Evolutionary conservation across 495 filamentous ascomycete genomes (phyloP).

Genomic region (Poronia punctata): DNA sequence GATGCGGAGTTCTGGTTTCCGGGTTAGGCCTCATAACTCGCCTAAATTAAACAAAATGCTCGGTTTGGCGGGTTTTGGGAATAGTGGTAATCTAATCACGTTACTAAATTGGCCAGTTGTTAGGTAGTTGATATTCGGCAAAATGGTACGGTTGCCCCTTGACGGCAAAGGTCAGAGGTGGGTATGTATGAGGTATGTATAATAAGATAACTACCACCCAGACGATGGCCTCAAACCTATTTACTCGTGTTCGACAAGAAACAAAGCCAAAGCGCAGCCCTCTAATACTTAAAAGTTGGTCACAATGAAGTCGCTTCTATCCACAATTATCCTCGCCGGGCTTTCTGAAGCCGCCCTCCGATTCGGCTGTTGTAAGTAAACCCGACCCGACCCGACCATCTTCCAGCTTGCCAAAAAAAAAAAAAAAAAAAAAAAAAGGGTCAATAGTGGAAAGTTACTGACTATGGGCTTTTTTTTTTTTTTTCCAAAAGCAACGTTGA

Average conservation of each 20-base stretch:
- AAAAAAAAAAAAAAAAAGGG: background rate
- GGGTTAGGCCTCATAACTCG: slow-evolving; percentile 11
- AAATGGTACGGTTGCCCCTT: slow-evolving; percentile 2
- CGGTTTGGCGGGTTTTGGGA: slow-evolving; percentile 1
- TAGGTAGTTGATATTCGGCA: slow-evolving; percentile 14
- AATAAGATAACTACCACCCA: slow-evolving; percentile 8
- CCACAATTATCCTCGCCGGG: slow-evolving; percentile 29
- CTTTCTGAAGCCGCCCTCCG: slow-evolving; percentile 40
- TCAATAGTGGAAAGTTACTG: background rate
- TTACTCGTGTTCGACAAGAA: slow-evolving; percentile 1
- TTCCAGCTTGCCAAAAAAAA: background rate
- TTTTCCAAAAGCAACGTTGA: slow-evolving; percentile 37
- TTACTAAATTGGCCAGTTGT: slow-evolving; percentile 1
- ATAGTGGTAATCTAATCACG: slow-evolving; percentile 11
- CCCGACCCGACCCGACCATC: too few relatives aligned
- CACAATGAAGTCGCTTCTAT: slow-evolving; percentile 43
- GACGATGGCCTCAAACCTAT: slow-evolving; percentile 1
- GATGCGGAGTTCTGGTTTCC: slow-evolving; percentile 16
- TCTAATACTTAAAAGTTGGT: slow-evolving; percentile 6
- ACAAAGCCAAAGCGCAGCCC: slow-evolving; percentile 1
- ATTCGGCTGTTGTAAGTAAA: slow-evolving; percentile 32
- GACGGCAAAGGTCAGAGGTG: background rate
- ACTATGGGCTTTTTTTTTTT: background rate
- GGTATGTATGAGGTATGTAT: background rate
- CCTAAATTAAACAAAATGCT: slow-evolving; percentile 20